Conservation (phyloP, 495 filamentous ascomycete genomes). For the Aspergillus wentii region DNA sequence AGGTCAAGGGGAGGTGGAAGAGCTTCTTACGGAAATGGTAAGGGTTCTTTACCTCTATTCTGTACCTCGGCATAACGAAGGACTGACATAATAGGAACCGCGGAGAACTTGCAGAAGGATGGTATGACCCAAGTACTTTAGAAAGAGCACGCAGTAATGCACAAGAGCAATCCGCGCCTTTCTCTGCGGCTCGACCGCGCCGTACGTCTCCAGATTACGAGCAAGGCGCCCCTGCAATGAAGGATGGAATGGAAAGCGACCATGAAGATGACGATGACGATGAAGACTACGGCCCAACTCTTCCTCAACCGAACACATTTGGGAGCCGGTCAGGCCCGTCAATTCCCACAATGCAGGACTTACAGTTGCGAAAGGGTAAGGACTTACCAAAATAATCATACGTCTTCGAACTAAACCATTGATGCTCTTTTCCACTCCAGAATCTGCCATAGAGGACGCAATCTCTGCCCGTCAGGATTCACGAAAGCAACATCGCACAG, state of each 20-base stretch:
- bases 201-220: conserved; percentile 25
- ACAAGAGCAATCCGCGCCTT: conserved; percentile 4
- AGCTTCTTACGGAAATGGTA: conserved; percentile 89
- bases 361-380: conserved; percentile 62
- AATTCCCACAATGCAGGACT: conserved; percentile 72
- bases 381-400: background rate
- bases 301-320: conserved; percentile 40
- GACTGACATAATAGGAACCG: conserved; percentile 62
- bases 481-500: conserved; percentile 53
- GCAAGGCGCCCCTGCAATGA: conserved; percentile 6
- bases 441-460: conserved; percentile 52
- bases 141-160: conserved; percentile 39
- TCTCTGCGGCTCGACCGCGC: background rate
- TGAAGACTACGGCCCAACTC: conserved; percentile 69
- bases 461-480: conserved; percentile 47
- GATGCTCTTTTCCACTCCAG: conserved; percentile 17
- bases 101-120: conserved; percentile 86
- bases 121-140: conserved; percentile 76
- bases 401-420: conserved; percentile 4
- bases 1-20: conserved; percentile 84
- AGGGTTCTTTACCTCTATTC: background rate
- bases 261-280: conserved; percentile 48
- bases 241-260: conserved; percentile 13
- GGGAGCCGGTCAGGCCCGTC: conserved; percentile 52
- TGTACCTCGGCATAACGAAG: background rate